Evolutionary conservation across 306 rosid genomes (phyloP).

Genomic region (Arachis stenosperma): DNA sequence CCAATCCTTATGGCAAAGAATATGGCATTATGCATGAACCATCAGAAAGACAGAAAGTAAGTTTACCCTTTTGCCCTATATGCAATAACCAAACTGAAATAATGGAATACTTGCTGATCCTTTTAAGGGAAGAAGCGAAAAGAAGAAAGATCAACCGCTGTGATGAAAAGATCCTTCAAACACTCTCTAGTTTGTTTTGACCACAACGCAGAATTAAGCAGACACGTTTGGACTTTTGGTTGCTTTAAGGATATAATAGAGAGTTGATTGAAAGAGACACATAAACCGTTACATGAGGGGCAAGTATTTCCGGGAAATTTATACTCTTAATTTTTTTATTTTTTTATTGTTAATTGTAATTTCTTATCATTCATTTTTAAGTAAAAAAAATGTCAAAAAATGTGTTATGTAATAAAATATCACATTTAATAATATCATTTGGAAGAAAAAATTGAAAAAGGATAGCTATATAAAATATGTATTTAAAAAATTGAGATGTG

Average conservation of each 20-base stretch:
- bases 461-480: too few species aligned
- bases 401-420: too few species aligned
- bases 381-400: too few species aligned
- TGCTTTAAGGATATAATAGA: not conserved
- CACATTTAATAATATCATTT: too few species aligned
- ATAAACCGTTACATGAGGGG: too few species aligned
- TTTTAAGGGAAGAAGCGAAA: not conserved
- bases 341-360: too few species aligned
- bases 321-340: too few species aligned
- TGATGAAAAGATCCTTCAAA: constrained; percentile 6
- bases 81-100: not conserved
- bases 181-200: not conserved
- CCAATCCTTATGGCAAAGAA: not conserved
- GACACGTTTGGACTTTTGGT: not conserved
- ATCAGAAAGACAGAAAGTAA: not conserved
- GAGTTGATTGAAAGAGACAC: not conserved
- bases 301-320: too few species aligned
- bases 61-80: constrained; percentile 10
- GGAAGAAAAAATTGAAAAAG: too few species aligned
- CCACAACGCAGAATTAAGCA: not conserved
- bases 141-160: not conserved
- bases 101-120: constrained; percentile 20
- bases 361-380: too few species aligned
- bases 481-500: too few species aligned
- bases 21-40: constrained; percentile 18